Base-by-base conservation (phyloP, 192 early-diverging fungal species). In the Podila minutissima region DNA sequence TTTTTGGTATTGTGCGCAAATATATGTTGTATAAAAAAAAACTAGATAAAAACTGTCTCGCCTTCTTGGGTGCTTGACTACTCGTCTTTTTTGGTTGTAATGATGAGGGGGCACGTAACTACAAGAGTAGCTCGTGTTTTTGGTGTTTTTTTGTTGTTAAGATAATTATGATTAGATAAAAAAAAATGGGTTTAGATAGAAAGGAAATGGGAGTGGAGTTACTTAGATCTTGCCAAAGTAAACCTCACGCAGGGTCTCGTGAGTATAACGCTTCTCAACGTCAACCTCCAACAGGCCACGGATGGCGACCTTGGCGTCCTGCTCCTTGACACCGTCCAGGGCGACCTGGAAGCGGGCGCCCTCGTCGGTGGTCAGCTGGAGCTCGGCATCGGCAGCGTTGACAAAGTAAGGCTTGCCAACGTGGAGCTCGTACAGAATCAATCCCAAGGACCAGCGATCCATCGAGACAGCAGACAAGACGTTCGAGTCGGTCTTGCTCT, bases 381-480 rank as follows among this genome's bases (percentile, higher is more conserved):
- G 68, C 67, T 81, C 77, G 19, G 77, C 77, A 49, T 50, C 72
- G 59, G 59, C 60, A 57, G 49, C 53, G 0, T 59, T 57, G n/a
- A 66, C 32, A 66, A 81, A 81, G 62, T 81, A 81, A 28, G 71
- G 17, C 77, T 73, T 73, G 71, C 71, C 66, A 32, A 71, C 62
- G 59, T 81, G 77, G 28, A 81, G 32, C 69, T 81, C 77, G 59
- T 81, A 81, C 28, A 81, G 17, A 58, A 81, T 81, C 77, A 81
- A 81, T 61, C 77, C 77, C 60, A 81, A 33, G 12, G 77, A 81
- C 77, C 77, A 81, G 77, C 70, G 77, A 81, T 81, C 77, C 77
- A 81, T 81, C 41, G 77, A 66, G 9, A 81, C 77, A 12, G 77
- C 51, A 33, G 77, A 68, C 64, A 72, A 59, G 26, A 79, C 75